Conservation (phyloP, 768 basidiomycete genomes). For the Trametes sanguinea region DNA sequence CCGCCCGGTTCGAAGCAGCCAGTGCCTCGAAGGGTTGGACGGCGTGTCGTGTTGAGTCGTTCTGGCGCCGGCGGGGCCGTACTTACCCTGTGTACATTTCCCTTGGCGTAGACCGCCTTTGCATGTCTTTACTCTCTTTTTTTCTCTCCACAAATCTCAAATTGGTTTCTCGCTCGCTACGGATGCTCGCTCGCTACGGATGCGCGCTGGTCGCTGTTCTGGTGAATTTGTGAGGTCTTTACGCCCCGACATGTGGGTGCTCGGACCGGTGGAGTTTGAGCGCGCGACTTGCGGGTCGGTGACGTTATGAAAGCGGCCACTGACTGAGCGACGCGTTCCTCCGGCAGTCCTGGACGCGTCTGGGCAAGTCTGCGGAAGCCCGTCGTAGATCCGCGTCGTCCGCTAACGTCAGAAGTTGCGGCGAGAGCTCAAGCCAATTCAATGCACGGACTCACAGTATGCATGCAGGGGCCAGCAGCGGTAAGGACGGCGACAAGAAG, state of each 20-base stretch:
- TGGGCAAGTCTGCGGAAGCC: slow-evolving; percentile 1
- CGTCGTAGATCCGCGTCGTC: not conserved
- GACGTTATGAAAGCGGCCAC: not conserved
- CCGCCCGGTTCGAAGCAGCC: slow-evolving; percentile 11
- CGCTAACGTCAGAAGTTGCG: not conserved
- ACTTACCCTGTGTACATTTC: slow-evolving; percentile 1
- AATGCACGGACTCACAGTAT: too few relatives aligned
- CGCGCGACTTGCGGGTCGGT: not conserved
- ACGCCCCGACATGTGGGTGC: not conserved
- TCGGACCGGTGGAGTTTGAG: not conserved
- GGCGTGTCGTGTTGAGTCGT: not conserved
- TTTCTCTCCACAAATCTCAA: not conserved
- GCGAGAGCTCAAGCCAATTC: too few relatives aligned
- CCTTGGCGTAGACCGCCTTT: not conserved
- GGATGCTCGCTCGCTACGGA: too few relatives aligned
- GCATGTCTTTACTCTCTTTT: not conserved
- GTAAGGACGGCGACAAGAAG: too few relatives aligned
- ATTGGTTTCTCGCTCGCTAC: too few relatives aligned
- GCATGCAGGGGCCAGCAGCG: too few relatives aligned
- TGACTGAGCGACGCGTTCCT: not conserved
- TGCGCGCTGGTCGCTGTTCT: too few relatives aligned
- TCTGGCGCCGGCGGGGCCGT: not conserved
- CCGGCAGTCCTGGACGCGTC: not conserved
- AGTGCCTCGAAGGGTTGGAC: not conserved
- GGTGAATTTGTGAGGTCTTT: too few relatives aligned